A percentile compares a stretch with the other conserved stretches of the same genome.
Evolutionary conservation across 371 early-diverging fungal species (phyloP).

Genomic region (Mortierella sp.): DNA sequence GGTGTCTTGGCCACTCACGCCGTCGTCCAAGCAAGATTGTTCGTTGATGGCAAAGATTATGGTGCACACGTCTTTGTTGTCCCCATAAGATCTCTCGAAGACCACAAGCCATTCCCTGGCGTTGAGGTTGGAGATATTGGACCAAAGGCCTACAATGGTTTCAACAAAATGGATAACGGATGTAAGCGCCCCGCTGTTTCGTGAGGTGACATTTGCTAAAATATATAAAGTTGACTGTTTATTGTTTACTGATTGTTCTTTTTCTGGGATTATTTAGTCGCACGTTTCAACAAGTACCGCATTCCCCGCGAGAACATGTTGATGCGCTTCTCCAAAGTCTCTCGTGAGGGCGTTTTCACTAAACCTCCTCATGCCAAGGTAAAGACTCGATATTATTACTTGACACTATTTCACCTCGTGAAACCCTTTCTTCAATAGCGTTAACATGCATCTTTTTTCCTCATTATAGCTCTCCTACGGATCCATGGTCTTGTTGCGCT

Average conservation of each 20-base stretch:
- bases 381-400: background rate
- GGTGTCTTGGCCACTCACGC: conserved; percentile 86
- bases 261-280: conserved; percentile 19
- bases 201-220: background rate
- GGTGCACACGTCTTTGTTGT: conserved; percentile 90
- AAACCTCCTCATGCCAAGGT: conserved; percentile 80
- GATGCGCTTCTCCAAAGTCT: conserved; percentile 82
- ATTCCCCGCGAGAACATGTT: conserved; percentile 85
- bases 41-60: conserved; percentile 78
- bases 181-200: conserved; percentile 62
- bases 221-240: conserved; percentile 68
- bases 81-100: conserved; percentile 81
- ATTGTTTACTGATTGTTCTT: background rate
- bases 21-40: conserved; percentile 86
- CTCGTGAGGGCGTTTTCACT: conserved; percentile 73
- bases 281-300: conserved; percentile 63
- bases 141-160: conserved; percentile 88
- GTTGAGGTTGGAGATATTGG: conserved; percentile 92
- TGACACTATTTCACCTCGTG: conserved; percentile 48
- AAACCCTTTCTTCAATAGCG: conserved; percentile 10
- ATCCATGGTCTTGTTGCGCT: conserved; percentile 82
- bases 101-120: conserved; percentile 82
- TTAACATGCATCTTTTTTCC: conserved; percentile 66
- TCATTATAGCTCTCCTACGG: conserved; percentile 78
- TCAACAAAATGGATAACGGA: conserved; percentile 87